Base-by-base conservation (phyloP, 2,329 filamentous ascomycete species). In the Fusarium subglutinans region DNA sequence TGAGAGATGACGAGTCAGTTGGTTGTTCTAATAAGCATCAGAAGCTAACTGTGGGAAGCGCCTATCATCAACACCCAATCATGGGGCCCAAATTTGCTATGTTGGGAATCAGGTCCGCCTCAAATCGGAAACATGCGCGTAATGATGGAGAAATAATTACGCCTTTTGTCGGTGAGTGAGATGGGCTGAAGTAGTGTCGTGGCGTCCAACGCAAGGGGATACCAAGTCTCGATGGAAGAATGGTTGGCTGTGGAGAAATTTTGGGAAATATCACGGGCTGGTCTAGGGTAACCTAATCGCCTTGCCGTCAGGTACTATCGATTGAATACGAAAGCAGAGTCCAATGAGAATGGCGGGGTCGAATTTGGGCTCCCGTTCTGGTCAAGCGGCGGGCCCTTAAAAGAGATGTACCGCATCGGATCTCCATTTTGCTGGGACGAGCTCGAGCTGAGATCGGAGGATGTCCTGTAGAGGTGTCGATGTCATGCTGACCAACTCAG, bases 171-270 rank as follows among this genome's bases (percentile, higher is more conserved):
- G 67, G 35, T 61, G 63, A 71, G 58, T 35, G n/a, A 65, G 33
- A 69, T 63, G 26, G 45, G 65, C 53, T 66, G 53, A 66, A 45
- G 56, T 57, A 57, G 54, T 68, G 53, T 58, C 66, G 48, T 73
- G 61, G 70, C 63, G 66, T 53, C 51, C 13, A 58, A 69, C 30
- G 72, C 72, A 73, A 75, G 72, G 72, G 65, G 72, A 66, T 63
- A 28, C 47, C 57, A 64, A 47, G 69, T 51, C 70, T 62, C 45
- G 45, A 45, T 53, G 44, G 22, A 47, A 67, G 40, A 70, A 59
- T 70, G 45, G 68, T 72, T 75, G 69, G 37, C 44, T 61, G 64
- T 66, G 69, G 60, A 64, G 61, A 63, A 69, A 22, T 62, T 67
- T 54, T 69, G 60, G 48, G 48, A 56, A 28, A 64, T 53, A 45